These are phyloP conservation scores for Candida glucosophila DNA, from an alignment of 1,139 yeast genomes.

Conservation along the genomic window DNA sequence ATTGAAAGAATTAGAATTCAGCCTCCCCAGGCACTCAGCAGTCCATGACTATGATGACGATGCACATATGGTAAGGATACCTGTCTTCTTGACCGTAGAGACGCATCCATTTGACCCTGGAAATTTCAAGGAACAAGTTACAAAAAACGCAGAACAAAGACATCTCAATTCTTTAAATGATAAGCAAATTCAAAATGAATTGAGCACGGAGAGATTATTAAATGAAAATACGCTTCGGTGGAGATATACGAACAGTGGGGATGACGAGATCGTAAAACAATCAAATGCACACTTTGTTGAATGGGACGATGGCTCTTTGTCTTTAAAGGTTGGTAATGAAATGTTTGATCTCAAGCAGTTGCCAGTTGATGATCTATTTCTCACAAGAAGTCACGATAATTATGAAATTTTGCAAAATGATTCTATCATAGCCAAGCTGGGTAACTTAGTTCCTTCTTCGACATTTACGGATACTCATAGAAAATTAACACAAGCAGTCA, in stretches of 20 bases:
- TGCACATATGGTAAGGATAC: constrained; percentile 59
- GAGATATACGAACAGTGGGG: constrained; percentile 71
- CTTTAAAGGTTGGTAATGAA: constrained; percentile 82
- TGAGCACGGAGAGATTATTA: constrained; percentile 42
- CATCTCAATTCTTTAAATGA: constrained; percentile 21
- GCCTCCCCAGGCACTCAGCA: constrained; percentile 68
- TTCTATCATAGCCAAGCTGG: constrained; percentile 39
- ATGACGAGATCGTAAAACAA: constrained; percentile 63
- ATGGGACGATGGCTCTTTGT: constrained; percentile 90
- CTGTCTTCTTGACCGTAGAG: constrained; percentile 74
- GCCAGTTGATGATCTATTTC: constrained; percentile 63
- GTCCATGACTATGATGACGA: constrained; percentile 33
- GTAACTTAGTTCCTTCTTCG: constrained; percentile 82
- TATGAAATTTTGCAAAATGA: constrained; percentile 63
- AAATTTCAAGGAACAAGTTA: constrained; percentile 50
- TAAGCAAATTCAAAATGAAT: constrained; percentile 33
- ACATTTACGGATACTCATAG: constrained; percentile 76
- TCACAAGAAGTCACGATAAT: constrained; percentile 64
- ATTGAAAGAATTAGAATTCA: constrained; percentile 47
- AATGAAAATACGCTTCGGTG: constrained; percentile 86
- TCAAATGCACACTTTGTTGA: constrained; percentile 84
- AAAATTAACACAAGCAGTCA: constrained; percentile 70
- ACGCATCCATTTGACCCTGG: constrained; percentile 83
- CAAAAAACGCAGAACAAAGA: constrained; percentile 39
- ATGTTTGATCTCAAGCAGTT: constrained; percentile 68